Conservation (phyloP, 2,329 filamentous ascomycete genomes). For the Stachybotrys echinatus region DNA sequence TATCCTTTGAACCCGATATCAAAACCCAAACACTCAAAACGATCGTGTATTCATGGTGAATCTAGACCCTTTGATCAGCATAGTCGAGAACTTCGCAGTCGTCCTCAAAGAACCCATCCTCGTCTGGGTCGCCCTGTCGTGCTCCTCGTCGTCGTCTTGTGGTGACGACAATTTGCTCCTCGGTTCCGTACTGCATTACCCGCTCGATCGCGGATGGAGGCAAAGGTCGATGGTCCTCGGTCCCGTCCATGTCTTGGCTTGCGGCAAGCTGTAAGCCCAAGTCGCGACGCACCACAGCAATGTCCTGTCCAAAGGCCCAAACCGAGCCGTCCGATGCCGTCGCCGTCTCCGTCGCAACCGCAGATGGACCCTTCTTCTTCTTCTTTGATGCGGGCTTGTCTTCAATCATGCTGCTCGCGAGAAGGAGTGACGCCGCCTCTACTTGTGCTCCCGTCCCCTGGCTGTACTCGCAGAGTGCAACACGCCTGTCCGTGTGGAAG, state of each 20-base stretch:
- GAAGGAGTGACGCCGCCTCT: conserved; percentile 30
- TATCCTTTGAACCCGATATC: not conserved
- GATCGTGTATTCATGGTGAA: not conserved
- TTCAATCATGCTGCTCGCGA: conserved; percentile 36
- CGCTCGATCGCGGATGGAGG: conserved; percentile 61
- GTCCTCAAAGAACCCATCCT: conserved; percentile 84
- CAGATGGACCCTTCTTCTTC: conserved; percentile 22
- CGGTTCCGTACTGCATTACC: conserved; percentile 54
- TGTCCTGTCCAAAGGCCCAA: conserved; percentile 58
- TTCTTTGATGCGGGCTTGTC: conserved; percentile 29
- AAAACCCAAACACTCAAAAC: not conserved
- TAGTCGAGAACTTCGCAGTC: conserved; percentile 90
- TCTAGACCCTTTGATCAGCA: conserved; percentile 63
- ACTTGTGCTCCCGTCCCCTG: conserved; percentile 23
- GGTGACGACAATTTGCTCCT: conserved; percentile 77
- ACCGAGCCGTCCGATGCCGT: conserved; percentile 15
- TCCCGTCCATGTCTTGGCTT: conserved; percentile 47
- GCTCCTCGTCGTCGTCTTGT: conserved; percentile 62
- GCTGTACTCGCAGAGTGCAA: conserved; percentile 67
- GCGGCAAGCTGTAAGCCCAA: conserved; percentile 38
- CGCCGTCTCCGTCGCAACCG: not conserved
- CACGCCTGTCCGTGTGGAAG: conserved; percentile 85
- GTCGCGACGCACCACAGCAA: conserved; percentile 46
- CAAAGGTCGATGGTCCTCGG: conserved; percentile 54
- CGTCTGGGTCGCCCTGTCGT: conserved; percentile 45